Evolutionary conservation across 768 basidiomycete genomes (phyloP).

Genomic region (Leccinum barrowsii): DNA sequence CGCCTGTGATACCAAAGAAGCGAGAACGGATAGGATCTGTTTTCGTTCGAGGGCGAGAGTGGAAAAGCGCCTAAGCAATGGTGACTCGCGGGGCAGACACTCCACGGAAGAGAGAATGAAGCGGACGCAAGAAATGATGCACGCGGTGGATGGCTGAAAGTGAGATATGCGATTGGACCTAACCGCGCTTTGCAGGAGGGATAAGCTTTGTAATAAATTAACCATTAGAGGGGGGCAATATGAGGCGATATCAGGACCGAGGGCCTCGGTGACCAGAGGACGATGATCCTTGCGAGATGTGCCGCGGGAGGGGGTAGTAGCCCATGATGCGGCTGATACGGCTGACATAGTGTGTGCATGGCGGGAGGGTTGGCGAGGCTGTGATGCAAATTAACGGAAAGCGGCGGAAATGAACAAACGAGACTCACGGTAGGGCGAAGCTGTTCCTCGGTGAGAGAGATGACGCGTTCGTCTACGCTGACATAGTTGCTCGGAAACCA

Average conservation of each 20-base stretch:
- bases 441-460: constrained; percentile 56
- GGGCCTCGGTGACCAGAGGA: constrained; percentile 43
- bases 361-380: constrained; percentile 36
- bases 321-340: constrained; percentile 53
- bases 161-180: constrained; percentile 72
- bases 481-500: constrained; percentile 99
- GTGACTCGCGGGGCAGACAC: constrained; percentile 80
- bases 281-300: constrained; percentile 39
- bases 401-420: not conserved
- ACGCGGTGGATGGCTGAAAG: constrained; percentile 92
- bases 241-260: constrained; percentile 50
- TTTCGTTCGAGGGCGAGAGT: constrained; percentile 75
- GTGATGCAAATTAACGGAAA: not conserved
- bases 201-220: constrained; percentile 80
- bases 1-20: constrained; percentile 77
- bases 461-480: constrained; percentile 52
- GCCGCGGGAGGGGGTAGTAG: constrained; percentile 40
- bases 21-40: constrained; percentile 75
- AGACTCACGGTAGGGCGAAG: constrained; percentile 42
- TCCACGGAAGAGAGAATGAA: constrained; percentile 79
- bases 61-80: constrained; percentile 62
- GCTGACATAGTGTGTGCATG: constrained; percentile 52
- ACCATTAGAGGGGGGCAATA: constrained; percentile 79
- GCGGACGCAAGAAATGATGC: constrained; percentile 91
- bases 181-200: constrained; percentile 83